These are phyloP conservation scores for Jamesozyma jinghongensis DNA, from an alignment of 805 yeast species.

Conservation along the genomic window DNA sequence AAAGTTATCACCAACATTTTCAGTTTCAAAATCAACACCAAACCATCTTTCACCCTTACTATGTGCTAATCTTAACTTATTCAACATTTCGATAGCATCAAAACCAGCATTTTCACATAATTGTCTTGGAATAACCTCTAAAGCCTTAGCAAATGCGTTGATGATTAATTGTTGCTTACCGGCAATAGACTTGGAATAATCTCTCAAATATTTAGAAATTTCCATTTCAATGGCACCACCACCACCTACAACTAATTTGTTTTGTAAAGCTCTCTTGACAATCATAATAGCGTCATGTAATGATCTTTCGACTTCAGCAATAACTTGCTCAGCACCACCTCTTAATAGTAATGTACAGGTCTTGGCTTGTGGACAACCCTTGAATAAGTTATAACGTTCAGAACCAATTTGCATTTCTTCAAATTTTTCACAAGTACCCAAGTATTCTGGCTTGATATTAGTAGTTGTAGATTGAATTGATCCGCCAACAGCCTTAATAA, in stretches of 20 bases:
- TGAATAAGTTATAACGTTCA: constrained; percentile 87
- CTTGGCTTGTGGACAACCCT: constrained; percentile 85
- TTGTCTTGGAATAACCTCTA: constrained; percentile 95
- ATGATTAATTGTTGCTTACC: constrained; percentile 94
- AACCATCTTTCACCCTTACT: constrained; percentile 87
- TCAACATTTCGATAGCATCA: constrained; percentile 91
- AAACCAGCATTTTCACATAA: constrained; percentile 98
- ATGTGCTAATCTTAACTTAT: constrained; percentile 85
- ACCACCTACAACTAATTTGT: constrained; percentile 86
- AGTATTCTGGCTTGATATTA: constrained; percentile 56
- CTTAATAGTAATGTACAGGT: constrained; percentile 89
- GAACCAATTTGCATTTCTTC: constrained; percentile 96
- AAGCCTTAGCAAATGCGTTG: constrained; percentile 86
- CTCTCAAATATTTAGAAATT: constrained; percentile 77
- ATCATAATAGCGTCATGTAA: constrained; percentile 98
- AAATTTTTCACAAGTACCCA: constrained; percentile 77
- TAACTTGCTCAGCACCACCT: constrained; percentile 97
- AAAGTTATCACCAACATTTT: constrained; percentile 74
- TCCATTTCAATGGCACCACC: constrained; percentile 99
- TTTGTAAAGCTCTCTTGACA: constrained; percentile 87
- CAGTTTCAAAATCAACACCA: constrained; percentile 87
- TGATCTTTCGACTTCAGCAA: constrained; percentile 96
- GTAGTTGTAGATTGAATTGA: constrained; percentile 69
- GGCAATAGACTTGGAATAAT: constrained; percentile 75
- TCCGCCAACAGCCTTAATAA: constrained; percentile 91